Evolutionary conservation across 1,284 basidiomycete species (phyloP).

Genomic region (Phellinidium pouzarii): DNA sequence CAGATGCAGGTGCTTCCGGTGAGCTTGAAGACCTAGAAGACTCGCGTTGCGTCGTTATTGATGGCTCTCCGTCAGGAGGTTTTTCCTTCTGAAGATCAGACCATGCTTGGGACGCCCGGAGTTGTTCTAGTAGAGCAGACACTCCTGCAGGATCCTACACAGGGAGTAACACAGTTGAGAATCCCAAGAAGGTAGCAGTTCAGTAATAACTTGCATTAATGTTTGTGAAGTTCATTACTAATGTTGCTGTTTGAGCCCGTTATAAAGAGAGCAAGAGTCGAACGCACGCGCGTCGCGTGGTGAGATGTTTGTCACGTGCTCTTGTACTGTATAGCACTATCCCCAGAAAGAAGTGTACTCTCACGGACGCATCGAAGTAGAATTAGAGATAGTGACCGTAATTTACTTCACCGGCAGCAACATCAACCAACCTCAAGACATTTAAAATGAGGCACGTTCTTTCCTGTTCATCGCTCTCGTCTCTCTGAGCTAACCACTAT

Average conservation of each 20-base stretch:
- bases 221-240: slow-evolving; percentile 28
- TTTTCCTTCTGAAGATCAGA: slow-evolving; percentile 31
- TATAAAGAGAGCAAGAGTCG: no score
- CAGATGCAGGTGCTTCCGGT: slow-evolving; percentile 29
- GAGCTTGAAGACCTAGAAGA: slow-evolving; percentile 1
- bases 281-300: no score
- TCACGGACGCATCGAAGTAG: no score
- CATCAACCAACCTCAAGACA: slow-evolving; percentile 16
- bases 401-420: slow-evolving; percentile 2
- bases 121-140: slow-evolving; percentile 57
- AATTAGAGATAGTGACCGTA: neutral
- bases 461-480: neutral
- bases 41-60: neutral
- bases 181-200: neutral
- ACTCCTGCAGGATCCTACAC: slow-evolving; percentile 54
- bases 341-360: neutral
- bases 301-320: slow-evolving; percentile 2
- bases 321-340: neutral
- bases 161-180: slow-evolving; percentile 6
- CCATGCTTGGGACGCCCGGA: slow-evolving; percentile 61
- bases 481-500: neutral
- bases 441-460: slow-evolving; percentile 18
- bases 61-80: slow-evolving; percentile 6
- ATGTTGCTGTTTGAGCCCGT: neutral
- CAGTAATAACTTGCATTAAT: slow-evolving; percentile 28